phyloP scores from a whole-genome alignment of 768 basidiomycete species.

The Mycena vitilis region DNA sequence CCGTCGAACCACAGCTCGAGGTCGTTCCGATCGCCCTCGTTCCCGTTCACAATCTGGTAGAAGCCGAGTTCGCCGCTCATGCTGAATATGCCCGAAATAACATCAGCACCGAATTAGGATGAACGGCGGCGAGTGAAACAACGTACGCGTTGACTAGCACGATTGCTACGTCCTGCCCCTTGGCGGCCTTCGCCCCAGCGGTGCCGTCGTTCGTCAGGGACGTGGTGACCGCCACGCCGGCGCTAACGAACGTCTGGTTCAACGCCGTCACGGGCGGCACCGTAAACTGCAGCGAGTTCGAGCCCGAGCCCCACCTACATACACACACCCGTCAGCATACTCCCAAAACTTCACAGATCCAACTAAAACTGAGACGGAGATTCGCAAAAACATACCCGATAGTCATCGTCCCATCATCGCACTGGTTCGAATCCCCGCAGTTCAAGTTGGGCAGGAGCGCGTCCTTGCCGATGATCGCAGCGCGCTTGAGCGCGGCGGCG shows the following conservation, averaged over 20 bases:
- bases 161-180: conserved; percentile 65
- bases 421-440: conserved; percentile 62
- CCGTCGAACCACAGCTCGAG: conserved; percentile 69
- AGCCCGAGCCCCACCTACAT: conserved; percentile 62
- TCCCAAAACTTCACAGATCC: no score
- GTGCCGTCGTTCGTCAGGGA: conserved; percentile 58
- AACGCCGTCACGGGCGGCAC: conserved; percentile 62
- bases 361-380: no score
- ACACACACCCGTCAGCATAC: no score
- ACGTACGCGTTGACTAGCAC: conserved; percentile 71
- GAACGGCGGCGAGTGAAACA: not conserved
- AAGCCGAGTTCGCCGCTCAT: conserved; percentile 65
- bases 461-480: conserved; percentile 72
- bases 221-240: conserved; percentile 53
- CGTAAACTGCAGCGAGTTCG: conserved; percentile 58
- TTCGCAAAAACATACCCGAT: conserved; percentile 58
- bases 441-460: conserved; percentile 61
- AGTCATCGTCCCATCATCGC: conserved; percentile 69
- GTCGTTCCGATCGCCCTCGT: conserved; percentile 70
- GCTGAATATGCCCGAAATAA: conserved; percentile 44
- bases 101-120: conserved; percentile 45
- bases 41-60: conserved; percentile 72
- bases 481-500: conserved; percentile 61
- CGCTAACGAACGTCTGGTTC: conserved; percentile 49
- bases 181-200: conserved; percentile 53